A percentile compares a stretch with the other conserved stretches of the same genome.
These are phyloP conservation scores for Eleusine coracana DNA, from an alignment of 176 grass and related monocot genomes.

Conservation along the genomic window DNA sequence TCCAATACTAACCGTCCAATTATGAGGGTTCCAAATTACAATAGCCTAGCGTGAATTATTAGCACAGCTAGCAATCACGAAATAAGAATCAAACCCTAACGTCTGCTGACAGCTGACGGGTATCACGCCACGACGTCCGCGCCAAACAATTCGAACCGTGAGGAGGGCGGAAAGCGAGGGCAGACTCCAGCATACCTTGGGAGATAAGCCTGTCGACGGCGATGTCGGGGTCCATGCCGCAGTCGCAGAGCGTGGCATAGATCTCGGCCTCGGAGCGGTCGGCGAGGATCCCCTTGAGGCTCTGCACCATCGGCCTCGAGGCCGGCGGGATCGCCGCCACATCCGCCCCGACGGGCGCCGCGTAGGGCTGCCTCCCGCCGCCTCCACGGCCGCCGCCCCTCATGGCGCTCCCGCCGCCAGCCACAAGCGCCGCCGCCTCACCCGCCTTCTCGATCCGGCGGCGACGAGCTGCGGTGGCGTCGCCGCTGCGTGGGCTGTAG, in stretches of 20 bases:
- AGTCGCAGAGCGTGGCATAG: conserved; percentile 71
- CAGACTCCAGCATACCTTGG: conserved; percentile 36
- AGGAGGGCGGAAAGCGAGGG: not conserved
- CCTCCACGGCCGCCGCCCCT: conserved; percentile 44
- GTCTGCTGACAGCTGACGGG: not conserved
- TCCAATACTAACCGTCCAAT: conserved; percentile 1
- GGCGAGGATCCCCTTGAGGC: conserved; percentile 72
- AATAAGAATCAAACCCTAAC: conserved; percentile 30
- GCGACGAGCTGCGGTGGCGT: conserved; percentile 25
- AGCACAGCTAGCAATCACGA: not conserved
- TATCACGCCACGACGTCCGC: not conserved
- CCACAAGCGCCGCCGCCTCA: conserved; percentile 7
- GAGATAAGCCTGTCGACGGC: conserved; percentile 74
- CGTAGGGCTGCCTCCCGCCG: conserved; percentile 33
- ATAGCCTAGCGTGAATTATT: not conserved
- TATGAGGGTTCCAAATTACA: not conserved
- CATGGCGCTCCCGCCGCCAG: conserved; percentile 42
- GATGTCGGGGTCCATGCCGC: conserved; percentile 81
- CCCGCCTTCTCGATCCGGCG: conserved; percentile 42
- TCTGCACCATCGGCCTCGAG: conserved; percentile 71
- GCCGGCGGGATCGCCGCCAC: conserved; percentile 56
- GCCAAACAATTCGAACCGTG: not conserved
- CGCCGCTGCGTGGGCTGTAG: conserved; percentile 28
- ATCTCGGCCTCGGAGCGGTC: conserved; percentile 75
- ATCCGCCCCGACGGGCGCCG: conserved; percentile 24